Evolutionary conservation across 805 yeast species (phyloP), one percentile per base, ranked within the genome.

Genomic region (Candida manassasensis): DNA sequence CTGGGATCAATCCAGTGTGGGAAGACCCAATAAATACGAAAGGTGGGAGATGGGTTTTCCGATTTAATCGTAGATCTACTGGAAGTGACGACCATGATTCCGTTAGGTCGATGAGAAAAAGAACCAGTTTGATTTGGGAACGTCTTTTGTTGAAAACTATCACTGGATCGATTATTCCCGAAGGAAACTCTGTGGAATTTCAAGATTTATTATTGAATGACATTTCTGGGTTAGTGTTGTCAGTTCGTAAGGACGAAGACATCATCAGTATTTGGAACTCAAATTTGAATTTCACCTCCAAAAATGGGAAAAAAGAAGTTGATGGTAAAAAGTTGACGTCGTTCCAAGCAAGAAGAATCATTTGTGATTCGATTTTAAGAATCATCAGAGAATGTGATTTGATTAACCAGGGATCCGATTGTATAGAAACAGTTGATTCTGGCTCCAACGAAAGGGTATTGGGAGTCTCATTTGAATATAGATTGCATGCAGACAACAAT

Each of bases 1-100:
- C 69, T 21, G 81, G 81, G 2, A 67, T 77, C 24, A 71, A 73
- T 43, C 85, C 85, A 8, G 72, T 76, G 32, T 79, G 85, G 84
- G 84, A 79, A 49, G 84, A 79, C 49, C 79, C 80, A 6, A 60
- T 67, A 33, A 79, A 79, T 49, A 56, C 69, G 40, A 60, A 64
- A 34, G 84, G 84, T 24, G 84, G 85, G 2, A 60, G 82, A 45
- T 78, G 82, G 82, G 67, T 73, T 13, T 71, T 77, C 44, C 61
- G 78, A 42, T 68, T 76, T 45, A 54, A 59, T 47, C 57, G 74
- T 27, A 52, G 66, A 3, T 37, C 43, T 13, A 44, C 42, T 31
- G 48, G 44, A 27, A 44, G 38, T 32, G 26, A 32, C 19, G 35
- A 40, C 3, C 19, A 24, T 21, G 41, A 35, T 26, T 36, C 41